Conservation (phyloP, 2,329 filamentous ascomycete genomes). For the Neofusicoccum kwambonambiense region DNA sequence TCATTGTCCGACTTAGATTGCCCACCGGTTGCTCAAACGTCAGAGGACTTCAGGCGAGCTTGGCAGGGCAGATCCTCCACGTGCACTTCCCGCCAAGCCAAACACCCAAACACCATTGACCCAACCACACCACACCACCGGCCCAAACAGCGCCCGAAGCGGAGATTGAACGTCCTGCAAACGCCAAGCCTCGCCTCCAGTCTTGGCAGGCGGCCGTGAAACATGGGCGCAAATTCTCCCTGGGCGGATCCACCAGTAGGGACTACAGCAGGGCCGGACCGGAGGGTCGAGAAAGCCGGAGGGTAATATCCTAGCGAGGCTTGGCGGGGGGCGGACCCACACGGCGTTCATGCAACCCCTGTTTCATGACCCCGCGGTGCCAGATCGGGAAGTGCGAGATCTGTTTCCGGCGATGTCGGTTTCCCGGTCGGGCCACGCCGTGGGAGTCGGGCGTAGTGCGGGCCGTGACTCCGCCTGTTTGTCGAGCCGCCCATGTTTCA, state of each 20-base stretch:
- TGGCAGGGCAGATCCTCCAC: too few species aligned
- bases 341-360: background rate
- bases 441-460: background rate
- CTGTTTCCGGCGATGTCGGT: background rate
- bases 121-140: too few species aligned
- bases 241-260: background rate
- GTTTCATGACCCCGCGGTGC: background rate
- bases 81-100: too few species aligned
- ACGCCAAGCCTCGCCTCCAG: background rate
- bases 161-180: background rate
- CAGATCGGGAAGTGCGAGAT: background rate
- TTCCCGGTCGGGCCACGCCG: background rate
- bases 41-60: too few species aligned
- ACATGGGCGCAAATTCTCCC: background rate
- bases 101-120: too few species aligned
- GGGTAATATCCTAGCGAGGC: background rate
- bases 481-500: background rate
- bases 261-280: background rate
- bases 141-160: background rate
- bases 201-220: background rate
- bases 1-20: too few species aligned
- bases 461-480: constrained; percentile 8
- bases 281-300: background rate
- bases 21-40: too few species aligned
- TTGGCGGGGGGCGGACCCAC: constrained; percentile 9